phyloP scores from a whole-genome alignment of 1,284 basidiomycete species.

The Rugosomyces carneus region DNA sequence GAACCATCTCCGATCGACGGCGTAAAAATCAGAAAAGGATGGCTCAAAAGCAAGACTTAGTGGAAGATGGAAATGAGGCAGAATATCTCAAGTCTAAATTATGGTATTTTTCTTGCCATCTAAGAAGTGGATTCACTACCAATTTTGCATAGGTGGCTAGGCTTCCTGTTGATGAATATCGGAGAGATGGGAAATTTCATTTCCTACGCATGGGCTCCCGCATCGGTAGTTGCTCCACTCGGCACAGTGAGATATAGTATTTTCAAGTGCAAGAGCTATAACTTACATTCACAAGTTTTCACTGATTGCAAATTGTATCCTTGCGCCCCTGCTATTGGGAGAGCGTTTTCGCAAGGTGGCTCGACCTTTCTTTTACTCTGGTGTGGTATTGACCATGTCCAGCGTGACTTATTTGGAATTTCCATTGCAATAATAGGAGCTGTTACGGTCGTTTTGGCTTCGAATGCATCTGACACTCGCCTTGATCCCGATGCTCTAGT shows the following conservation, averaged over 20 bases:
- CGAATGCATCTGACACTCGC: slow-evolving; percentile 64
- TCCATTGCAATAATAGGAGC: slow-evolving; percentile 78
- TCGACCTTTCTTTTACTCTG: slow-evolving; percentile 4
- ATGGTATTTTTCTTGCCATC: slow-evolving; percentile 44
- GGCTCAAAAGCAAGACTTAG: slow-evolving; percentile 14
- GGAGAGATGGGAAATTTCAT: slow-evolving; percentile 93
- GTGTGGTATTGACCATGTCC: slow-evolving; percentile 16
- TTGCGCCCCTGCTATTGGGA: slow-evolving; percentile 84
- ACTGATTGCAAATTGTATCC: slow-evolving; percentile 90
- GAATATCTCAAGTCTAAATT: slow-evolving; percentile 79
- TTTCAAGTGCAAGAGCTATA: slow-evolving; percentile 6
- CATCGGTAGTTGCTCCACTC: slow-evolving; percentile 91
- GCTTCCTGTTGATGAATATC: slow-evolving; percentile 84
- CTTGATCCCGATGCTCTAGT: slow-evolving; percentile 69
- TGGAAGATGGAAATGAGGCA: slow-evolving; percentile 41
- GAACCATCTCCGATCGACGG: slow-evolving; percentile 23
- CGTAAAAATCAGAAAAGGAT: slow-evolving; percentile 12
- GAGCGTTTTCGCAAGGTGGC: slow-evolving; percentile 68
- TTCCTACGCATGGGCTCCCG: slow-evolving; percentile 74
- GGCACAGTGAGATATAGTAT: slow-evolving; percentile 63
- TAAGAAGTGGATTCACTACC: neutral
- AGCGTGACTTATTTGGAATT: slow-evolving; percentile 87
- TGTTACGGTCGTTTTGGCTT: slow-evolving; percentile 84
- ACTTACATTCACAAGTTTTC: slow-evolving; percentile 54
- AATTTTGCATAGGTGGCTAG: slow-evolving; percentile 71